Percentiles rank a stretch among this genome's conserved stretches.
phyloP scores from a whole-genome alignment of 768 basidiomycete genomes.

The Rhodosporidiobolus sp. region DNA sequence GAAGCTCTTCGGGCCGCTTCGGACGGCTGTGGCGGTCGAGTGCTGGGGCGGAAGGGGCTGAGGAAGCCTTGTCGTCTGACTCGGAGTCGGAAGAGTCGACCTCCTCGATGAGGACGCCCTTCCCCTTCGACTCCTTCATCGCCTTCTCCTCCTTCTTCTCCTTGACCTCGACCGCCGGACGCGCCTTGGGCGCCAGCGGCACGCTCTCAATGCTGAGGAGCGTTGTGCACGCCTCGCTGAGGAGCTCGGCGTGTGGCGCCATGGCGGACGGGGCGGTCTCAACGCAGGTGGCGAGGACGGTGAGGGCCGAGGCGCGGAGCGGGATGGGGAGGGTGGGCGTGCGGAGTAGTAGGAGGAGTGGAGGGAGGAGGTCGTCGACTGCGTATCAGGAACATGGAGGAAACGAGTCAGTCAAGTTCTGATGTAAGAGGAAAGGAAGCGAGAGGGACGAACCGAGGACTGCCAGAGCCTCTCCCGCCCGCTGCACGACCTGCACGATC shows the following conservation, averaged over 20 bases:
- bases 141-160: slow-evolving; percentile 46
- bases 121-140: slow-evolving; percentile 48
- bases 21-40: not conserved
- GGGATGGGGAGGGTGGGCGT: slow-evolving; percentile 63
- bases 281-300: slow-evolving; percentile 69
- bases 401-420: not conserved
- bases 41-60: not conserved
- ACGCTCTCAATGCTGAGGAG: slow-evolving; percentile 56
- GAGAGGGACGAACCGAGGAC: slow-evolving; percentile 59
- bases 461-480: slow-evolving; percentile 67
- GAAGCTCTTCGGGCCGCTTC: slow-evolving; percentile 48
- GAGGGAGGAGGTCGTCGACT: slow-evolving; percentile 70
- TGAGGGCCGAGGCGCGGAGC: slow-evolving; percentile 65
- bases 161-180: not conserved
- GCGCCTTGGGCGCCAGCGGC: not conserved
- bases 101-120: slow-evolving; percentile 49
- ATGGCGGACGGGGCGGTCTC: slow-evolving; percentile 64
- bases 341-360: slow-evolving; percentile 64
- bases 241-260: slow-evolving; percentile 61
- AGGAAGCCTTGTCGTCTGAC: not conserved
- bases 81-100: not conserved
- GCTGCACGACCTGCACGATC: slow-evolving; percentile 68
- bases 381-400: not conserved
- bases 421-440: no score
- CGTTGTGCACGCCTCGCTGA: slow-evolving; percentile 69